Evolutionary conservation across 768 basidiomycete genomes (phyloP).

Genomic region (Phylloporus arenicola): DNA sequence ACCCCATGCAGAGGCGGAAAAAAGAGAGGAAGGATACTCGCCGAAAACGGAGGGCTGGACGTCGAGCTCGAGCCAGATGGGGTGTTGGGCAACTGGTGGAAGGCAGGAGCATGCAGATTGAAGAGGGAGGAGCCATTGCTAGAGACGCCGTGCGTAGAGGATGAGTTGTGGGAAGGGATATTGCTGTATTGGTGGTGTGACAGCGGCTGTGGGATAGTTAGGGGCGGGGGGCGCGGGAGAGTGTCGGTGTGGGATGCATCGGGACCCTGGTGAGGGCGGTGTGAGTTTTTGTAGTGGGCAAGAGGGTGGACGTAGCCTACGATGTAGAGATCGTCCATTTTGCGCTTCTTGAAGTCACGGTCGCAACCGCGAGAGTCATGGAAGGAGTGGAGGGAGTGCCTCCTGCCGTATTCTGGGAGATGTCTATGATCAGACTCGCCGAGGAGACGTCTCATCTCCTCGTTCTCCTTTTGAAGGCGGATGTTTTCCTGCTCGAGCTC

Average conservation of each 20-base stretch:
- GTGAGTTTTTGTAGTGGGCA: neutral
- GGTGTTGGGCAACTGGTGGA: constrained; percentile 61
- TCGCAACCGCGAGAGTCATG: constrained; percentile 47
- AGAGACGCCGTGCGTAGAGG: constrained; percentile 36
- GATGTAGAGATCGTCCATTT: constrained; percentile 56
- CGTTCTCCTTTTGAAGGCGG: constrained; percentile 65
- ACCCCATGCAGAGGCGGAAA: constrained; percentile 25
- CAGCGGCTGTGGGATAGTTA: constrained; percentile 55
- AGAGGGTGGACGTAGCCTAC: constrained; percentile 24
- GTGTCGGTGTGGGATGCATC: constrained; percentile 39
- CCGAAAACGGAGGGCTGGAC: constrained; percentile 81
- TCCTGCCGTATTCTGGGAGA: constrained; percentile 40
- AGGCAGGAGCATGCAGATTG: constrained; percentile 50
- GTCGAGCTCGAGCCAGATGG: constrained; percentile 69
- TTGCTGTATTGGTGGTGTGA: constrained; percentile 48
- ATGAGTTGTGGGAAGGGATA: constrained; percentile 35
- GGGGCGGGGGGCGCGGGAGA: constrained; percentile 44
- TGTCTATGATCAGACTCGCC: constrained; percentile 39
- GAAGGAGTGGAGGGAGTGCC: constrained; percentile 42
- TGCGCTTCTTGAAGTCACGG: constrained; percentile 59
- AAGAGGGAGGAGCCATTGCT: constrained; percentile 41
- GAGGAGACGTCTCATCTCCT: constrained; percentile 65
- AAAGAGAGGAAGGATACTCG: constrained; percentile 54
- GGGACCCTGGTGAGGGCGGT: constrained; percentile 33
- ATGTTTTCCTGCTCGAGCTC: constrained; percentile 81